A percentile compares a stretch with the other conserved stretches of the same genome.
These are phyloP conservation scores for Neurospora sp. DNA, from an alignment of 495 filamentous ascomycete species.

Conservation along the genomic window DNA sequence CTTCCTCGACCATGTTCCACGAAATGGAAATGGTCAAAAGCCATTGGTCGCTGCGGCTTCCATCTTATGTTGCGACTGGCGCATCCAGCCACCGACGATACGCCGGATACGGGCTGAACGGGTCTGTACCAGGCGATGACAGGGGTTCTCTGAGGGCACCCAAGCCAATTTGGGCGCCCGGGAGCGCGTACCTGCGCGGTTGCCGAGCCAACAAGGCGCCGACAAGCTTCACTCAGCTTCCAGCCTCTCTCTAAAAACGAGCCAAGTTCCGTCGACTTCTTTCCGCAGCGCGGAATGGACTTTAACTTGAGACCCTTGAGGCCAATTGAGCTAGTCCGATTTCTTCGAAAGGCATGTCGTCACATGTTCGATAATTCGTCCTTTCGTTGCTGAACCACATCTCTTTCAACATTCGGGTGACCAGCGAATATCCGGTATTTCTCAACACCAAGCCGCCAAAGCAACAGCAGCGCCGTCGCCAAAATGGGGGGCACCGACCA, in stretches of 20 bases:
- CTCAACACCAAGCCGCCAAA: not conserved
- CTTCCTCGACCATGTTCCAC: not conserved
- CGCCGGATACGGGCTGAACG: not conserved
- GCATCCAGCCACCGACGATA: not conserved
- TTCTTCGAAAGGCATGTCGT: not conserved
- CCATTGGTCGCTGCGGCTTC: not conserved
- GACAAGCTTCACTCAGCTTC: not conserved
- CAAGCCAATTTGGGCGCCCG: not conserved
- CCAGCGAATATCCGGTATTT: not conserved
- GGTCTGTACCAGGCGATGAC: not conserved
- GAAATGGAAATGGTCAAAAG: not conserved
- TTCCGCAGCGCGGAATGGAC: not conserved
- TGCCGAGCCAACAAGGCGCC: slow-evolving; percentile 5
- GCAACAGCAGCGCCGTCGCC: not conserved
- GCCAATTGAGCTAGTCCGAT: not conserved
- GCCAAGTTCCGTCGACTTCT: not conserved
- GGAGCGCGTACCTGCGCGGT: not conserved
- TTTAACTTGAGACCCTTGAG: not conserved
- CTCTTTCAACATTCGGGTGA: not conserved
- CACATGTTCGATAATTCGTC: not conserved
- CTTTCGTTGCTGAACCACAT: not conserved
- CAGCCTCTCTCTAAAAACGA: not conserved
- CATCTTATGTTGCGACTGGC: not conserved
- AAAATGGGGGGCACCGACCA: slow-evolving; percentile 50
- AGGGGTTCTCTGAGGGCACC: not conserved